These are phyloP conservation scores for Akanthomyces dipterigenus DNA, from an alignment of 2,329 filamentous ascomycete genomes.

Conservation along the genomic window DNA sequence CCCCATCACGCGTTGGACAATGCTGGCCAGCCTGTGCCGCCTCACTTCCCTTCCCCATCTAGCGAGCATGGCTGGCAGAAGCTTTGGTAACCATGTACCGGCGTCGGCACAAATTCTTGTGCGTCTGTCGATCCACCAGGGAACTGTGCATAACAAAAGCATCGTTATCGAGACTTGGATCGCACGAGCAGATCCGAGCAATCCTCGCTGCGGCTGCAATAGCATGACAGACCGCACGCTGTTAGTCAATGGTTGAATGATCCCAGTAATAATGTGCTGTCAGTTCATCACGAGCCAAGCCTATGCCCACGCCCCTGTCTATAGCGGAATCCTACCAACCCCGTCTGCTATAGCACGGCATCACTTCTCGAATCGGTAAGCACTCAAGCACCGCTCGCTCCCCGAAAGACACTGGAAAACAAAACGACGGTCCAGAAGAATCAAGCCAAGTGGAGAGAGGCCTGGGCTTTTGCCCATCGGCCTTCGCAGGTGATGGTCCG, in stretches of 20 bases:
- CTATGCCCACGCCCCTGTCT: constrained; percentile 2
- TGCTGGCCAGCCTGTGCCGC: background rate
- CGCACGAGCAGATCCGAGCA: constrained; percentile 3
- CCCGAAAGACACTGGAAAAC: background rate
- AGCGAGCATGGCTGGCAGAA: background rate
- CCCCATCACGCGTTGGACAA: background rate
- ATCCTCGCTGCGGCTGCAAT: background rate
- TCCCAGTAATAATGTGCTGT: constrained; percentile 4
- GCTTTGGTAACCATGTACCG: background rate
- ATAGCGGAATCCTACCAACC: constrained; percentile 9
- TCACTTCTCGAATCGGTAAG: constrained; percentile 1
- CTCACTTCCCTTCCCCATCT: background rate
- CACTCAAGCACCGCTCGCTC: background rate
- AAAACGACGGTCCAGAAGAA: background rate
- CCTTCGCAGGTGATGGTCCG: constrained; percentile 10
- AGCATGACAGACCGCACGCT: background rate
- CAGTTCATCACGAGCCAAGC: constrained; percentile 2
- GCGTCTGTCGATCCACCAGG: constrained; percentile 8
- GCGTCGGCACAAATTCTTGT: constrained; percentile 5
- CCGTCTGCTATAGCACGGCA: background rate
- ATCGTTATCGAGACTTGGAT: constrained; percentile 5
- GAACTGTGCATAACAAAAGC: constrained; percentile 8
- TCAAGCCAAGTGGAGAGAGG: constrained; percentile 8
- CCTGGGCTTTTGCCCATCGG: constrained; percentile 6
- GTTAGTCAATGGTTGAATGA: background rate